Conservation (phyloP, 768 basidiomycete genomes). For the Lactarius sanguifluus region DNA sequence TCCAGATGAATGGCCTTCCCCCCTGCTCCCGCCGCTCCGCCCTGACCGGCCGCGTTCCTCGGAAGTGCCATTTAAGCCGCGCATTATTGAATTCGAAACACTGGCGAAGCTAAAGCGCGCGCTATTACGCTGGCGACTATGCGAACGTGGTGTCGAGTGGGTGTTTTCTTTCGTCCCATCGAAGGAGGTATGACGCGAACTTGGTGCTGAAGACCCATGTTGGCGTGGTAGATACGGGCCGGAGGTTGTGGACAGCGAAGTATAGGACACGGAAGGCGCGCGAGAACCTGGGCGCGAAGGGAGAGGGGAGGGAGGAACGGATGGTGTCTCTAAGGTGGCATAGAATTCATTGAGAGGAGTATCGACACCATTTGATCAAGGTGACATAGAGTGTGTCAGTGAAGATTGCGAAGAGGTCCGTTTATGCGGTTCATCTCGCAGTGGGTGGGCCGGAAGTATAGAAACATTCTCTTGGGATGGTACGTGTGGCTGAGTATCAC, state of each 20-base stretch:
- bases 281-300: background rate
- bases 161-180: background rate
- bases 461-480: slow-evolving; percentile 24
- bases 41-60: slow-evolving; percentile 34
- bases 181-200: background rate
- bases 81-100: slow-evolving; percentile 23
- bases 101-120: slow-evolving; percentile 24
- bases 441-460: background rate
- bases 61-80: slow-evolving; percentile 11
- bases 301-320: background rate
- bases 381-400: background rate
- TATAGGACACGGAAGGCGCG: background rate
- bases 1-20: slow-evolving; percentile 34
- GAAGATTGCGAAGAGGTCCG: background rate
- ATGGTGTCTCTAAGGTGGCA: background rate
- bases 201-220: background rate
- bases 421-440: background rate
- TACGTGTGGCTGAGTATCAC: slow-evolving; percentile 27
- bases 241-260: slow-evolving; percentile 1
- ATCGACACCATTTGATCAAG: background rate
- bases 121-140: slow-evolving; percentile 23
- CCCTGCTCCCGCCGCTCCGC: slow-evolving; percentile 25
- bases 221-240: background rate
- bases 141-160: slow-evolving; percentile 9
- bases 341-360: slow-evolving; percentile 2